These are phyloP conservation scores for Rhinocladiella mackenziei DNA, from an alignment of 2,329 filamentous ascomycete species.

Conservation along the genomic window DNA sequence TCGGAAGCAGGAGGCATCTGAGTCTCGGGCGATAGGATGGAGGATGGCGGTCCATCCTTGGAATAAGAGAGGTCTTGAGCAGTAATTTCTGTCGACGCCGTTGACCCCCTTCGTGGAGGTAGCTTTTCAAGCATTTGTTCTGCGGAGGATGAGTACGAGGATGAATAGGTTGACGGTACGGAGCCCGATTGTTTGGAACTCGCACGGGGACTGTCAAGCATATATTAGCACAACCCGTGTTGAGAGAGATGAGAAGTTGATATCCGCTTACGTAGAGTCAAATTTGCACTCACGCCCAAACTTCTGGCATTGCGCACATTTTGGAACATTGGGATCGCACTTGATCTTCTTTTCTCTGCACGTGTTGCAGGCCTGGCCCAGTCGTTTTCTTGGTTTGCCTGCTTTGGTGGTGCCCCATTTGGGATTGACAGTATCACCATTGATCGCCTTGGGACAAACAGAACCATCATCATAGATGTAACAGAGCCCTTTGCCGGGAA, in stretches of 20 bases:
- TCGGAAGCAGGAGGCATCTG: slow-evolving; percentile 30
- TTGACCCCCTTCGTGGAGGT: slow-evolving; percentile 12
- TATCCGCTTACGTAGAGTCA: slow-evolving; percentile 63
- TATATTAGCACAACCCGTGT: not conserved
- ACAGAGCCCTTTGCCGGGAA: slow-evolving; percentile 74
- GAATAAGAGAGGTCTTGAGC: slow-evolving; percentile 34
- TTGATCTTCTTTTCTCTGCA: slow-evolving; percentile 98
- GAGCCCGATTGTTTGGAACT: slow-evolving; percentile 7
- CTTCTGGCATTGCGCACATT: slow-evolving; percentile 88
- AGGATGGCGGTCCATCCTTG: slow-evolving; percentile 9
- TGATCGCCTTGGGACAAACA: slow-evolving; percentile 76
- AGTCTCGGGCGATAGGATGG: slow-evolving; percentile 15
- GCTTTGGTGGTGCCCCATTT: slow-evolving; percentile 94
- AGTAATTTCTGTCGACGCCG: slow-evolving; percentile 30
- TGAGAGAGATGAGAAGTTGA: not conserved
- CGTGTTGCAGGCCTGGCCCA: slow-evolving; percentile 88
- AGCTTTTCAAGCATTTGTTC: slow-evolving; percentile 11
- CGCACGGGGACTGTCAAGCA: slow-evolving; percentile 6
- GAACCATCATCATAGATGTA: slow-evolving; percentile 84
- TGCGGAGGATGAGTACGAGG: slow-evolving; percentile 18
- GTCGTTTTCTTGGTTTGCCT: slow-evolving; percentile 83
- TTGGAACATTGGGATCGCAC: slow-evolving; percentile 82
- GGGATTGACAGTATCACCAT: slow-evolving; percentile 81
- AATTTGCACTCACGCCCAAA: slow-evolving; percentile 81
- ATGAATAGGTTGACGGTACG: slow-evolving; percentile 5